phyloP scores from a whole-genome alignment of 192 early-diverging fungal species.

The Coemansia sp. region DNA sequence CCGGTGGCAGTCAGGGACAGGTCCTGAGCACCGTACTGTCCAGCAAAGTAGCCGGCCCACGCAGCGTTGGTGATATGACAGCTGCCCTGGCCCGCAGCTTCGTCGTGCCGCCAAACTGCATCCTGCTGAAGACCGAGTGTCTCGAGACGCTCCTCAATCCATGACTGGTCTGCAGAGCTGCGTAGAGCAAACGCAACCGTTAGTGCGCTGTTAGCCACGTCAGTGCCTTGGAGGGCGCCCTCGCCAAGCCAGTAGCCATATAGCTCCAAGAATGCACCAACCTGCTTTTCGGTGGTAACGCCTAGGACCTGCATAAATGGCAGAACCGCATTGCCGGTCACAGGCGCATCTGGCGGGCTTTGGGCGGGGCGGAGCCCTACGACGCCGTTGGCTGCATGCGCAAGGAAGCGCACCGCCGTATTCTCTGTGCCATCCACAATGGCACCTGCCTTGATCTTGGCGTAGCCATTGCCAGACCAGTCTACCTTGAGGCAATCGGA shows the following conservation, averaged over 20 bases:
- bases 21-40: not conserved
- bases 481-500: not conserved
- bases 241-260: conserved; percentile 31
- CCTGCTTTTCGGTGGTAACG: conserved; percentile 7
- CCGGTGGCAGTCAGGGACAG: not conserved
- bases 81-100: not conserved
- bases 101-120: not conserved
- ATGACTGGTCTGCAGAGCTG: not conserved
- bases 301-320: conserved; percentile 19
- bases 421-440: conserved; percentile 6
- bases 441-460: conserved; percentile 20
- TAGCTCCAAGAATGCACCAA: conserved; percentile 28
- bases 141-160: conserved; percentile 11
- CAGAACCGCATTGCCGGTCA: not conserved
- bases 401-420: conserved; percentile 17
- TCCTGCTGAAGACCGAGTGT: conserved; percentile 3
- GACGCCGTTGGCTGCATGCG: conserved; percentile 11
- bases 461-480: conserved; percentile 6
- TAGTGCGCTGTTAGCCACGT: not conserved
- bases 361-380: not conserved
- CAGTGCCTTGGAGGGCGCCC: not conserved
- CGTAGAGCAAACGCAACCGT: not conserved
- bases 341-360: no score
- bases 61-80: conserved; percentile 1
- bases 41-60: conserved; percentile 16